These are phyloP conservation scores for Teunomyces lycoperdinae DNA, from an alignment of 805 yeast genomes.

Conservation along the genomic window DNA sequence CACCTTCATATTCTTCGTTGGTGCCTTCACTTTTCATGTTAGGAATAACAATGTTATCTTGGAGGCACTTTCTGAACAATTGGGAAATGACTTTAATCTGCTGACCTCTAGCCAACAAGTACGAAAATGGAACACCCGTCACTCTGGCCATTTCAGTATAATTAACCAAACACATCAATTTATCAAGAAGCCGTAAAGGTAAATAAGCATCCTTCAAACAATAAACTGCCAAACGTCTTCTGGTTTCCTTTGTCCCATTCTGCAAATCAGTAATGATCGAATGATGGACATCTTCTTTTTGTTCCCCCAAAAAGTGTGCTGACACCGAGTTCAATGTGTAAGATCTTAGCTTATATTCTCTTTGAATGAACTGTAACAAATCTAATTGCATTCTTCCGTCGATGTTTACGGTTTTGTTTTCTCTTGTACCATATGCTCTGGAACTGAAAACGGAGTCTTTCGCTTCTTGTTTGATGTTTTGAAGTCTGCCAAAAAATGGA, in stretches of 20 bases:
- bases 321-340: constrained; percentile 94
- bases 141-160: constrained; percentile 99
- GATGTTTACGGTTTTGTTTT: constrained; percentile 83
- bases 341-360: constrained; percentile 92
- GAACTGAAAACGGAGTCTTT: constrained; percentile 85
- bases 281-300: constrained; percentile 97
- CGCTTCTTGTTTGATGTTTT: constrained; percentile 65
- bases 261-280: constrained; percentile 94
- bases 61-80: constrained; percentile 85
- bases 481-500: constrained; percentile 84
- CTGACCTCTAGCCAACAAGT: constrained; percentile 86
- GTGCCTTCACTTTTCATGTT: constrained; percentile 80
- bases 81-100: constrained; percentile 97
- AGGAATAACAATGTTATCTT: constrained; percentile 85
- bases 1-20: constrained; percentile 96
- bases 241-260: constrained; percentile 86
- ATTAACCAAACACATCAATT: constrained; percentile 92
- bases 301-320: constrained; percentile 90
- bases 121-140: constrained; percentile 96
- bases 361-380: constrained; percentile 84
- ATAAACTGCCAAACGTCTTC: constrained; percentile 93
- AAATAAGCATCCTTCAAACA: constrained; percentile 95
- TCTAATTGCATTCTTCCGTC: constrained; percentile 97
- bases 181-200: constrained; percentile 84
- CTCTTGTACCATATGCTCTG: constrained; percentile 94